These are phyloP conservation scores for Ogataea haglerorum DNA, from an alignment of 805 yeast species.

Conservation along the genomic window DNA sequence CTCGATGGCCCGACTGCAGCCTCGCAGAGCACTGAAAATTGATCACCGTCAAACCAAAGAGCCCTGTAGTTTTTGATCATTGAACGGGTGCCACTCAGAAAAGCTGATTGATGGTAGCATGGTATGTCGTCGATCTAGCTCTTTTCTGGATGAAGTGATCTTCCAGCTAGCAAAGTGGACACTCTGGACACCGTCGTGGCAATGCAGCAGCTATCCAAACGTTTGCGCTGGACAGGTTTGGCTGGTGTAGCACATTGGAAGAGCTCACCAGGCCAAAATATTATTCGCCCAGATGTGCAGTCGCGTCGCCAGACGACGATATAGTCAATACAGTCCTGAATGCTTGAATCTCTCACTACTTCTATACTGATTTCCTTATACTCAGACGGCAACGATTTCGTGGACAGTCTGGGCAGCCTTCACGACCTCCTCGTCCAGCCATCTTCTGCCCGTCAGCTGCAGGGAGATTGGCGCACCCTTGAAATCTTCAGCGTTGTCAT, in stretches of 20 bases:
- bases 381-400: constrained; percentile 19
- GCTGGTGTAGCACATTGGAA: constrained; percentile 5
- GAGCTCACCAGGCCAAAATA: too few relatives aligned
- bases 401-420: constrained; percentile 43
- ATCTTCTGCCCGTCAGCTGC: constrained; percentile 49
- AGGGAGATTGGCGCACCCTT: constrained; percentile 46
- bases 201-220: constrained; percentile 2
- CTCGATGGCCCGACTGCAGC: too few relatives aligned
- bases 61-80: too few relatives aligned
- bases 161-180: constrained; percentile 4
- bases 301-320: not conserved
- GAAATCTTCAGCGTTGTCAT: constrained; percentile 36
- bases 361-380: too few relatives aligned
- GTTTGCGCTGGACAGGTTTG: constrained; percentile 9
- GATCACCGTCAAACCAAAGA: too few relatives aligned
- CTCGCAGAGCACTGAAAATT: too few relatives aligned
- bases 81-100: too few relatives aligned
- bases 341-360: too few relatives aligned
- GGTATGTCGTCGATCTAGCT: too few relatives aligned
- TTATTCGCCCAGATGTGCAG: not conserved
- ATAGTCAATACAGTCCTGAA: too few relatives aligned
- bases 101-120: too few relatives aligned
- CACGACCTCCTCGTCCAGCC: constrained; percentile 47
- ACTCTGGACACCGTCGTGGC: constrained; percentile 11
- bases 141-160: too few relatives aligned